These are phyloP conservation scores for Populus simonii DNA, from an alignment of 345 rosid species.

Conservation along the genomic window DNA sequence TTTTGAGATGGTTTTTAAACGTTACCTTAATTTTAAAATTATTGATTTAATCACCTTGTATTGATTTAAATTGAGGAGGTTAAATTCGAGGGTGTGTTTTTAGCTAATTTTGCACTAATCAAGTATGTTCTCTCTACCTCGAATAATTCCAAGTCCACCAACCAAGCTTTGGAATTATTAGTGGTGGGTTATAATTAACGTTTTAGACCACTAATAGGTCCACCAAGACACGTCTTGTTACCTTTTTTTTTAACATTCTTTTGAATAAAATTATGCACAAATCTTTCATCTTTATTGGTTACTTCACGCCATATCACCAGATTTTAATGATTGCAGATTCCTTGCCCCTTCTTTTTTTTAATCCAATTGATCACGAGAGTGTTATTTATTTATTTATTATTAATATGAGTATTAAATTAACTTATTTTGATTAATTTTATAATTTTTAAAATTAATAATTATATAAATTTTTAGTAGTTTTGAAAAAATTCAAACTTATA, in stretches of 20 bases:
- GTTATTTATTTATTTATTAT: no score
- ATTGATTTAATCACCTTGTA: no score
- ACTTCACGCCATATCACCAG: not conserved
- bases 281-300: not conserved
- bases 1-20: no score
- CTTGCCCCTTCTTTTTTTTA: no score
- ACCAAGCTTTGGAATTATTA: not conserved
- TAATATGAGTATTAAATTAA: no score
- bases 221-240: not conserved
- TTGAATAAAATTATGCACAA: not conserved
- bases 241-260: not conserved
- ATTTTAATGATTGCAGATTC: no score
- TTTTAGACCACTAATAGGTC: not conserved
- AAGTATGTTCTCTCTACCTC: not conserved
- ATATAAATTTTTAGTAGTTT: no score
- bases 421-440: no score
- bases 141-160: slow-evolving; percentile 4
- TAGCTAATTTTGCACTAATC: not conserved
- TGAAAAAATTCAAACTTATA: no score
- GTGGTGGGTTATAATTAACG: not conserved
- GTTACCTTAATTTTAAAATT: no score
- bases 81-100: not conserved
- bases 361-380: no score
- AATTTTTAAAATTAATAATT: no score
- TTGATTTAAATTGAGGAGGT: not conserved